These are phyloP conservation scores for Solanum verrucosum DNA, from an alignment of 257 asterid species.

Conservation along the genomic window DNA sequence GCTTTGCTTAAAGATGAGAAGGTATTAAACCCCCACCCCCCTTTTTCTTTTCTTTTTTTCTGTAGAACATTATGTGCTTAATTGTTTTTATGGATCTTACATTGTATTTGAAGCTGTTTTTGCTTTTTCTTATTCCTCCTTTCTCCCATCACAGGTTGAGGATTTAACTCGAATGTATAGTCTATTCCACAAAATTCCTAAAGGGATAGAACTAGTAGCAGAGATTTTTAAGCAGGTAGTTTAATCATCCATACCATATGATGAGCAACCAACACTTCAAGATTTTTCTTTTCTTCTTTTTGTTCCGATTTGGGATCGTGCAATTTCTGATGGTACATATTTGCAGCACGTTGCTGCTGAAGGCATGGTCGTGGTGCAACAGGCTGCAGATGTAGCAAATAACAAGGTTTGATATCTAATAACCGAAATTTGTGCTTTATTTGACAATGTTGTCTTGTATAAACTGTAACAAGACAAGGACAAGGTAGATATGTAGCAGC, in stretches of 20 bases:
- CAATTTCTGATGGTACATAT: background rate
- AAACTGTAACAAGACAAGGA: background rate
- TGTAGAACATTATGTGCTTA: background rate
- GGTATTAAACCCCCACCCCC: slow-evolving; percentile 15
- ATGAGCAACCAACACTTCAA: background rate
- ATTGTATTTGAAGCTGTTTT: background rate
- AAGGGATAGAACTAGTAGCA: slow-evolving; percentile 55
- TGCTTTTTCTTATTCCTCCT: background rate
- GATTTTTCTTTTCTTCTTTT: background rate
- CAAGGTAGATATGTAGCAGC: background rate
- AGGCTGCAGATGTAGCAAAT: slow-evolving; percentile 39
- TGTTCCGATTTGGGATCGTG: background rate
- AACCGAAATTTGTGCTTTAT: background rate
- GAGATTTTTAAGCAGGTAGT: slow-evolving; percentile 37
- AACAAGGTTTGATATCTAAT: slow-evolving; percentile 22
- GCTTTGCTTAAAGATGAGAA: slow-evolving; percentile 43
- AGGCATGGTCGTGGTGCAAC: slow-evolving; percentile 40
- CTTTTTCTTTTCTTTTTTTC: background rate
- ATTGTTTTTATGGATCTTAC: background rate
- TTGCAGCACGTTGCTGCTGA: slow-evolving; percentile 37
- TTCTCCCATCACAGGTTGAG: slow-evolving; percentile 25
- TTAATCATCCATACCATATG: background rate
- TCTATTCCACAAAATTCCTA: slow-evolving; percentile 46
- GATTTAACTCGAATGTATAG: slow-evolving; percentile 57
- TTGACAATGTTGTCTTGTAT: background rate